phyloP scores from a whole-genome alignment of 192 early-diverging fungal species.

The Pilobolus umbonatus region DNA sequence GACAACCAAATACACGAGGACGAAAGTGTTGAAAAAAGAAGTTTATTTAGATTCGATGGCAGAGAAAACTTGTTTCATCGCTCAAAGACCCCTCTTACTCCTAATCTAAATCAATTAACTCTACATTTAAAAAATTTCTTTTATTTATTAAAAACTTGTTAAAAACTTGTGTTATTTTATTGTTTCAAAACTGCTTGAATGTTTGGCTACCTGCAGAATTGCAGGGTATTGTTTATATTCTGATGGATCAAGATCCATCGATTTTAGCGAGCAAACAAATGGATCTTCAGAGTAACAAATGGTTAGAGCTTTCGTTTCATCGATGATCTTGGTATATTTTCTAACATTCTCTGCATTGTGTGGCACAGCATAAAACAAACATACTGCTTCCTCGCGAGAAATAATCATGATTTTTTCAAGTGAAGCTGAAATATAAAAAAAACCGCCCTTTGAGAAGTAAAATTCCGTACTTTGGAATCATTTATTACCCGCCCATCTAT shows the following conservation, averaged over 20 bases:
- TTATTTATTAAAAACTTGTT: too few species aligned
- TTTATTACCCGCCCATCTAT: too few species aligned
- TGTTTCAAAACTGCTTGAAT: background rate
- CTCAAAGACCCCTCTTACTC: conserved; percentile 5
- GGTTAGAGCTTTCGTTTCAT: conserved; percentile 10
- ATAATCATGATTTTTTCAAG: too few species aligned
- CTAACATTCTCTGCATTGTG: conserved; percentile 3
- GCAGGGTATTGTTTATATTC: conserved; percentile 11
- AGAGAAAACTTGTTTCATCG: conserved; percentile 6
- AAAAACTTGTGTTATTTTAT: conserved; percentile 11
- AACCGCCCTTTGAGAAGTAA: too few species aligned
- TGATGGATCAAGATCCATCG: conserved; percentile 1
- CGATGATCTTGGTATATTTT: conserved; percentile 13
- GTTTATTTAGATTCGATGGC: conserved; percentile 4
- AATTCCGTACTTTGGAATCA: too few species aligned
- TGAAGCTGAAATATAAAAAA: too few species aligned
- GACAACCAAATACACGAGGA: conserved; percentile 2
- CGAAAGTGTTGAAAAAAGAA: background rate
- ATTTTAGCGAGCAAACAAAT: conserved; percentile 10
- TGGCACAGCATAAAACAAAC: background rate
- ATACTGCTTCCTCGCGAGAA: conserved; percentile 2
- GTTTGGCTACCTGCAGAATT: conserved; percentile 6
- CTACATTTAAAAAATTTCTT: too few species aligned
- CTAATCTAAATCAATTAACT: background rate
- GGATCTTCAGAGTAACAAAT: conserved; percentile 16